Conservation (phyloP, 2,329 filamentous ascomycete genomes). For the Phaeosphaeria sp. region DNA sequence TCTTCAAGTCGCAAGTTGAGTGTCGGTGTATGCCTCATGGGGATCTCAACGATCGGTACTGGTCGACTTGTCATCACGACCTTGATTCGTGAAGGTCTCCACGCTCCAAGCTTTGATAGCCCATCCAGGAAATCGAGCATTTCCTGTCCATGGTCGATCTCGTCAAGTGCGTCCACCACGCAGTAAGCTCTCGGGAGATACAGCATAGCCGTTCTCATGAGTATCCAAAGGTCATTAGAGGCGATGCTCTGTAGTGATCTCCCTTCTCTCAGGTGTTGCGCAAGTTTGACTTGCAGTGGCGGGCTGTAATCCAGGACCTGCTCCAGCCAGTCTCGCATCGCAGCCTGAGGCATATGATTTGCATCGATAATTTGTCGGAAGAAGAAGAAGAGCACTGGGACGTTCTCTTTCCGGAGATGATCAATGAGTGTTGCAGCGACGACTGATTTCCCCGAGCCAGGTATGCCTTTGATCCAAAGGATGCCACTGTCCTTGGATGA, state of each 20-base stretch:
- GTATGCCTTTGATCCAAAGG: conserved; percentile 44
- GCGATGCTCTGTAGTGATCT: background rate
- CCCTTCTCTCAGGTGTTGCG: background rate
- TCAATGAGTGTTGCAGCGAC: conserved; percentile 35
- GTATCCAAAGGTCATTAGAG: conserved; percentile 17
- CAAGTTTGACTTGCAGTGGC: conserved; percentile 28
- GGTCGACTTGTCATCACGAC: conserved; percentile 55
- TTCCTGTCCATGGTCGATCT: conserved; percentile 50
- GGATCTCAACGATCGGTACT: conserved; percentile 36
- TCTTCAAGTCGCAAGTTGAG: conserved; percentile 49
- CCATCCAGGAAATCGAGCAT: conserved; percentile 45
- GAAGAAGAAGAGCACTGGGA: conserved; percentile 48
- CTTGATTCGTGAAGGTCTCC: conserved; percentile 46
- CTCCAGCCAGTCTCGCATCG: conserved; percentile 42
- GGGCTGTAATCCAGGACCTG: conserved; percentile 40
- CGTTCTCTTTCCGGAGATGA: conserved; percentile 4
- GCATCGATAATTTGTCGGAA: conserved; percentile 47
- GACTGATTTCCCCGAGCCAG: conserved; percentile 49
- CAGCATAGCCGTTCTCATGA: conserved; percentile 12
- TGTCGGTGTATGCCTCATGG: conserved; percentile 32
- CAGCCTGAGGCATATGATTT: conserved; percentile 32
- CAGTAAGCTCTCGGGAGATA: conserved; percentile 41
- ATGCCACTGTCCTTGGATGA: conserved; percentile 11
- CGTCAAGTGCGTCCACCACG: conserved; percentile 56
- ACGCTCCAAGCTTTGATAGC: conserved; percentile 43